Evolutionary conservation across 2,329 filamentous ascomycete species (phyloP).

Genomic region (Fusarium sp.): DNA sequence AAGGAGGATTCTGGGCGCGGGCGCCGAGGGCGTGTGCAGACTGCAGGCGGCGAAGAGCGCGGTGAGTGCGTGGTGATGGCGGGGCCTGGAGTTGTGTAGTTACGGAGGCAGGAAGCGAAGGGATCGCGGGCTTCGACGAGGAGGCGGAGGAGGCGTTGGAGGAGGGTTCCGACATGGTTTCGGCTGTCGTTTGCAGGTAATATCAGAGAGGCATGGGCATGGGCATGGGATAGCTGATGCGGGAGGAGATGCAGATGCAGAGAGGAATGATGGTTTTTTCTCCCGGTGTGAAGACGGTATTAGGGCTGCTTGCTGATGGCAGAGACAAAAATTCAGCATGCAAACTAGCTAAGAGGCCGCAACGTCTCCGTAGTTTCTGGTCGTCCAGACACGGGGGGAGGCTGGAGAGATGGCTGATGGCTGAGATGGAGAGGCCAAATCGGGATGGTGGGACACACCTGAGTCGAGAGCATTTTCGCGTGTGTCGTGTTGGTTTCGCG

Average conservation of each 20-base stretch:
- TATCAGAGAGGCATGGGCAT: constrained; percentile 22
- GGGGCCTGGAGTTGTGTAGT: constrained; percentile 67
- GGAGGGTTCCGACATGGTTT: constrained; percentile 43
- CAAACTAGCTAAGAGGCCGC: neutral
- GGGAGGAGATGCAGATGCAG: constrained; percentile 3
- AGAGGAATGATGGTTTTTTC: constrained; percentile 6
- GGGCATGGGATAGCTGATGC: constrained; percentile 1
- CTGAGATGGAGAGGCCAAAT: constrained; percentile 1
- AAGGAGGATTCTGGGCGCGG: constrained; percentile 65
- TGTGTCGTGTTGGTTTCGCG: constrained; percentile 47
- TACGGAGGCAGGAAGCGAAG: constrained; percentile 46
- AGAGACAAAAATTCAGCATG: constrained; percentile 17
- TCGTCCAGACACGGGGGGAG: constrained; percentile 10
- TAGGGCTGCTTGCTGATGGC: constrained; percentile 26
- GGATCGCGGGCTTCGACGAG: constrained; percentile 37
- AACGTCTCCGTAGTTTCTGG: no score
- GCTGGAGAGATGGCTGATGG: constrained; percentile 24
- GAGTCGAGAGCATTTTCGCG: neutral
- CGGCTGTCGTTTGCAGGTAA: constrained; percentile 8
- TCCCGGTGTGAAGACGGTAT: constrained; percentile 6
- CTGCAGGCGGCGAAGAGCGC: constrained; percentile 80
- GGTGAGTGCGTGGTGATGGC: constrained; percentile 75
- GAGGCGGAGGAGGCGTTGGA: constrained; percentile 32
- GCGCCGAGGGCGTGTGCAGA: constrained; percentile 80
- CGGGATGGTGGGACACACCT: constrained; percentile 23